These are phyloP conservation scores for Lathyrus oleraceus DNA, from an alignment of 306 rosid species.

Conservation along the genomic window DNA sequence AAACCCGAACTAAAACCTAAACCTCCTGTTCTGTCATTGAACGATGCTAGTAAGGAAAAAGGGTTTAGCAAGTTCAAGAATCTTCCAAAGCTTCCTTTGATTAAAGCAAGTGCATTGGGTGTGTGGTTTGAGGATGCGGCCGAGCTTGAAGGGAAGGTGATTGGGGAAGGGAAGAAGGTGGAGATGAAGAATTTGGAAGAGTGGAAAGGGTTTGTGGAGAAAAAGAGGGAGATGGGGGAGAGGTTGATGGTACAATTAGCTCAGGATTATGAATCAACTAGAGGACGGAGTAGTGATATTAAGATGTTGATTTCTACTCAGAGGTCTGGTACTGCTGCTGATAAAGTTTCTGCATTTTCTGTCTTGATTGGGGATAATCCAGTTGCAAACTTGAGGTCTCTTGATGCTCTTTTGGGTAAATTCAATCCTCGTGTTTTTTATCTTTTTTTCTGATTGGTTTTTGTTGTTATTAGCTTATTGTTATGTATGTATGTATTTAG, in stretches of 20 bases:
- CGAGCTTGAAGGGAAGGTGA: constrained; percentile 64
- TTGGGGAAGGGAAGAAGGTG: constrained; percentile 59
- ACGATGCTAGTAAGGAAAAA: constrained; percentile 42
- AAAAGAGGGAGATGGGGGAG: constrained; percentile 74
- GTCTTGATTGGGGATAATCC: constrained; percentile 90
- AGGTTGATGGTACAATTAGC: constrained; percentile 81
- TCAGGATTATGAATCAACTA: constrained; percentile 70
- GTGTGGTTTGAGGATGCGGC: constrained; percentile 78
- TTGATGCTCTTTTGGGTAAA: constrained; percentile 84
- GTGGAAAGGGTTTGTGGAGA: constrained; percentile 71
- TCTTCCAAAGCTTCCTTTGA: constrained; percentile 75
- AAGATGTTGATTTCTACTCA: constrained; percentile 82
- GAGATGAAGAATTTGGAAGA: constrained; percentile 53
- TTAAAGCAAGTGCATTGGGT: constrained; percentile 62
- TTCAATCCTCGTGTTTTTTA: not conserved
- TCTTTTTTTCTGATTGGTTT: not conserved
- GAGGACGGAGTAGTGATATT: constrained; percentile 85
- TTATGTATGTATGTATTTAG: not conserved
- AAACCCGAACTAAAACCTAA: constrained; percentile 60
- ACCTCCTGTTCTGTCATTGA: constrained; percentile 55
- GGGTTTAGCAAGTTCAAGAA: constrained; percentile 55
- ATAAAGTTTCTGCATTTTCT: constrained; percentile 87
- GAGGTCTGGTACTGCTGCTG: constrained; percentile 93
- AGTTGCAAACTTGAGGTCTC: constrained; percentile 77
- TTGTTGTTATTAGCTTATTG: not conserved